Conservation (phyloP, 768 basidiomycete genomes). For the Kwoniella newhampshirensis region DNA sequence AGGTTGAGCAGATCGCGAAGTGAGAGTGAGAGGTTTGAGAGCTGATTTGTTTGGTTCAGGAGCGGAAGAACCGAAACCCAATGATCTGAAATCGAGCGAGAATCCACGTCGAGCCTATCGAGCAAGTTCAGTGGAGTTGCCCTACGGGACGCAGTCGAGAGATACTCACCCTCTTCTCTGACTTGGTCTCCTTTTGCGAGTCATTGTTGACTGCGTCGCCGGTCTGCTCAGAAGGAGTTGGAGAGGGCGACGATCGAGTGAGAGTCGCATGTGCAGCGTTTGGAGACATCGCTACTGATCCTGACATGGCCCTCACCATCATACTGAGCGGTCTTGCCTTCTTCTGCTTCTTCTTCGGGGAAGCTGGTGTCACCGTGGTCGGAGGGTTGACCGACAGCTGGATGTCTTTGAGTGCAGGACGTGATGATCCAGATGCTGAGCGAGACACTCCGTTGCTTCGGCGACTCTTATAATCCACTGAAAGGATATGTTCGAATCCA, state of each 20-base stretch:
- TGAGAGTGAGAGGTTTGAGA: slow-evolving; percentile 23
- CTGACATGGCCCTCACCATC: slow-evolving; percentile 33
- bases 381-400: slow-evolving; percentile 3
- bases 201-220: slow-evolving; percentile 4
- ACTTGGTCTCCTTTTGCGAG: slow-evolving; percentile 23
- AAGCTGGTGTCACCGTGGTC: not conserved
- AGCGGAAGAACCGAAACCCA: slow-evolving; percentile 39
- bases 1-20: slow-evolving; percentile 11
- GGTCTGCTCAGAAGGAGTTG: no score
- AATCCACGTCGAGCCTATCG: slow-evolving; percentile 44
- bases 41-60: slow-evolving; percentile 15
- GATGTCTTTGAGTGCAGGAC: slow-evolving; percentile 15
- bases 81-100: slow-evolving; percentile 48
- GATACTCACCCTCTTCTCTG: slow-evolving; percentile 40
- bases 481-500: slow-evolving; percentile 90
- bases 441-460: slow-evolving; percentile 15
- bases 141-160: not conserved
- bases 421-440: not conserved
- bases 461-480: slow-evolving; percentile 67
- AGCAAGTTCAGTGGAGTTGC: slow-evolving; percentile 6
- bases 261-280: no score
- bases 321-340: slow-evolving; percentile 48
- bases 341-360: slow-evolving; percentile 11
- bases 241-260: no score
- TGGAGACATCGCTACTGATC: not conserved